Conservation (phyloP, 176 grass and related monocot species). For the Otatea glauca region DNA sequence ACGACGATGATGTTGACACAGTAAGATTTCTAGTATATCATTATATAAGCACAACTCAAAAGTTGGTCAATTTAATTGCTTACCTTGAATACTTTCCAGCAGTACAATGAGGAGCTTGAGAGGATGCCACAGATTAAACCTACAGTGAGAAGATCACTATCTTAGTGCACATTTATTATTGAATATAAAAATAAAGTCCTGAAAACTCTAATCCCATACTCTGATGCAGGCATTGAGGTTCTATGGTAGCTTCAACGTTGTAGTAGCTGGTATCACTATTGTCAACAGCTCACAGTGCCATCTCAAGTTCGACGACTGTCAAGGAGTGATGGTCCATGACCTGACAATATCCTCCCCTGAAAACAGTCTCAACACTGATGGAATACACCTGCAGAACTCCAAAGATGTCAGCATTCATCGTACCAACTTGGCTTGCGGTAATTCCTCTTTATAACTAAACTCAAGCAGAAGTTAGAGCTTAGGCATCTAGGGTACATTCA, state of each 20-base stretch:
- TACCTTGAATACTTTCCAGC: conserved; percentile 46
- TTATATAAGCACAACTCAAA: conserved; percentile 35
- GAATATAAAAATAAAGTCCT: conserved; percentile 36
- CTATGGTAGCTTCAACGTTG: conserved; percentile 89
- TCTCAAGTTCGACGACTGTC: conserved; percentile 95
- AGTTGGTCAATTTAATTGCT: conserved; percentile 45
- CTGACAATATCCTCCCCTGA: conserved; percentile 88
- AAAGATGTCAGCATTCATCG: conserved; percentile 97
- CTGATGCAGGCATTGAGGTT: conserved; percentile 92
- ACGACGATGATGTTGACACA: conserved; percentile 55
- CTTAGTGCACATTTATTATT: conserved; percentile 19
- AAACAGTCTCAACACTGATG: conserved; percentile 89
- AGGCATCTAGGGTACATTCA: conserved; percentile 33
- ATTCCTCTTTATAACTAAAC: conserved; percentile 37
- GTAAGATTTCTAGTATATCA: conserved; percentile 53
- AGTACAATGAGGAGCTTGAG: conserved; percentile 62
- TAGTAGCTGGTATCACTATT: conserved; percentile 93
- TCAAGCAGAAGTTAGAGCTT: neutral
- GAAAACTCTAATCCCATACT: conserved; percentile 34
- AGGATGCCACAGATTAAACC: conserved; percentile 94
- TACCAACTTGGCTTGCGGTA: conserved; percentile 83
- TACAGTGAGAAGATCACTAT: conserved; percentile 73
- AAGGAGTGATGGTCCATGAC: conserved; percentile 84
- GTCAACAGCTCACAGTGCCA: conserved; percentile 96
- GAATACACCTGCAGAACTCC: conserved; percentile 98